Conservation (phyloP, 805 yeast genomes). For the Lachancea sp. region DNA sequence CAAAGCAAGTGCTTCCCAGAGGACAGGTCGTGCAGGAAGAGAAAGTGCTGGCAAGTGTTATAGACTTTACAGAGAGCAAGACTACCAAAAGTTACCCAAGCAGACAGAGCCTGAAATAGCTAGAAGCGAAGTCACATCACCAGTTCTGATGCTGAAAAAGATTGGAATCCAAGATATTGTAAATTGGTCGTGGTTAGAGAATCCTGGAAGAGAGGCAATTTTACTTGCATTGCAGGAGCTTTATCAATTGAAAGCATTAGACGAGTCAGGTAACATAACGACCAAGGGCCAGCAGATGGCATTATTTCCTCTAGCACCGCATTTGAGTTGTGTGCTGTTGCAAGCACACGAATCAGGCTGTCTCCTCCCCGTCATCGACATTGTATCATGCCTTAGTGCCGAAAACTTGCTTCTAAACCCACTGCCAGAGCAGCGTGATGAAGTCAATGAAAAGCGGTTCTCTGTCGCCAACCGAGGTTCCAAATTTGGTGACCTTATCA, state of each 20-base stretch:
- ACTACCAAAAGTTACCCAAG: conserved; percentile 53
- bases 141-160: conserved; percentile 75
- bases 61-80: conserved; percentile 71
- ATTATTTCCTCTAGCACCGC: conserved; percentile 86
- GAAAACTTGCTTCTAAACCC: conserved; percentile 83
- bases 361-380: conserved; percentile 68
- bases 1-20: conserved; percentile 87
- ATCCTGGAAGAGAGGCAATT: conserved; percentile 76
- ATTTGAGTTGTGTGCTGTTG: conserved; percentile 76
- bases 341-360: conserved; percentile 54
- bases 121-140: conserved; percentile 77
- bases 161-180: conserved; percentile 78
- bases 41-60: conserved; percentile 87
- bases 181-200: conserved; percentile 88
- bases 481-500: conserved; percentile 73
- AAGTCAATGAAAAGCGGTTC: conserved; percentile 67
- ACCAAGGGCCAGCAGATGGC: conserved; percentile 80
- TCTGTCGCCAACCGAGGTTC: conserved; percentile 65
- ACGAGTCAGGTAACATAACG: conserved; percentile 72
- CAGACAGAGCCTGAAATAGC: conserved; percentile 93
- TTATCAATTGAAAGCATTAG: conserved; percentile 71
- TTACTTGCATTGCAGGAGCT: conserved; percentile 71
- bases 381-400: conserved; percentile 87
- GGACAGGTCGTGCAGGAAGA: conserved; percentile 99
- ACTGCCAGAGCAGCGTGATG: conserved; percentile 73